Conservation (phyloP, 2,329 filamentous ascomycete genomes). For the Fusarium gaditjirri region DNA sequence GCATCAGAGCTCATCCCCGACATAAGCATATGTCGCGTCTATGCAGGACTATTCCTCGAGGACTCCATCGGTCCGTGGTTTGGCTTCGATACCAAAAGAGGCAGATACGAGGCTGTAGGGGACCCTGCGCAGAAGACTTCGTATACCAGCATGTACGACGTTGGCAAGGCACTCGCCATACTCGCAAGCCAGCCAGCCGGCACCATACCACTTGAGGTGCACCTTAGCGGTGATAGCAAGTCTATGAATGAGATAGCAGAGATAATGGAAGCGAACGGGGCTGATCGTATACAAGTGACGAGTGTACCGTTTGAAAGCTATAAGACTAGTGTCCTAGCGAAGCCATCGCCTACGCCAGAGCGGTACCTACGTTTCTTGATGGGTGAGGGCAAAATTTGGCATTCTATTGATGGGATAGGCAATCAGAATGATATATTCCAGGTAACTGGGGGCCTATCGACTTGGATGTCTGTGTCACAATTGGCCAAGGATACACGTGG, state of each 20-base stretch:
- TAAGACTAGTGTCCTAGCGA: not conserved
- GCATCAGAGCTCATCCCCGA: not conserved
- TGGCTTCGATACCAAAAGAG: not conserved
- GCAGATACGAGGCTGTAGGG: not conserved
- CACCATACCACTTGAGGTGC: not conserved
- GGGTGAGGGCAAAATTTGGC: not conserved
- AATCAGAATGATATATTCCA: not conserved
- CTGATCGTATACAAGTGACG: not conserved
- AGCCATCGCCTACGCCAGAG: not conserved
- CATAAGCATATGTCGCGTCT: not conserved
- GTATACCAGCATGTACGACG: not conserved
- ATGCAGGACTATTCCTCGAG: not conserved
- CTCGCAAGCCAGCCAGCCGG: not conserved
- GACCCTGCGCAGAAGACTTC: not conserved
- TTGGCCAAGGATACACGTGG: not conserved
- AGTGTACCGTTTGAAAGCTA: not conserved
- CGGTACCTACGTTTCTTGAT: not conserved
- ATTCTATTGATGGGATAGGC: not conserved
- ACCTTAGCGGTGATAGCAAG: not conserved
- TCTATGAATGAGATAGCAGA: not conserved
- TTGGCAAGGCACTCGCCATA: not conserved
- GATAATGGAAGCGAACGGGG: not conserved
- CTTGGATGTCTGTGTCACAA: not conserved
- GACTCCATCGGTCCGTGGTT: conserved; percentile 1
- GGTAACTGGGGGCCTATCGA: not conserved